Base-by-base conservation (phyloP, 768 basidiomycete genomes). In the Rhodosporidiobolus sp. region DNA sequence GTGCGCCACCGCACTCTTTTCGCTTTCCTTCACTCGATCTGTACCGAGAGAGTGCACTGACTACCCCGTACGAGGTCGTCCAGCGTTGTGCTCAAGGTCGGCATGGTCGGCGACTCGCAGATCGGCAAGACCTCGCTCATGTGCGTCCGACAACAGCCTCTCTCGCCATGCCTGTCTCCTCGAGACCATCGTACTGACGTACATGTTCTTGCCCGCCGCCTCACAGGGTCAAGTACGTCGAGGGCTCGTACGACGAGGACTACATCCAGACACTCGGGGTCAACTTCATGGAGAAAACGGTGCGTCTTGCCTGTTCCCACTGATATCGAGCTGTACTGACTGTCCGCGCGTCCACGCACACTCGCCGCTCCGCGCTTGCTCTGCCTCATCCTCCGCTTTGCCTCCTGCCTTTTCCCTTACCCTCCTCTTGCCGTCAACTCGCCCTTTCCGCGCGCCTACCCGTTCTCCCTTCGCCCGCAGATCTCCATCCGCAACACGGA, bases 221-320 rank as follows among this genome's bases (percentile, higher is more conserved):
- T 2, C 11, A 35, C 66, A 72, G 71, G 71, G 94, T 98, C 82
- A 97, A 97, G 84, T 98, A 98, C 80, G 94, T 97, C 72, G 95
- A 99, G 84, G 95, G 95, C 63, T 92, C 90, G 83, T 79, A 78
- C 66, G 76, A 77, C 55, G 75, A 75, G 85, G 95, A 97, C 82
- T 98, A 98, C 84, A 97, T 99, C 81, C 95, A 97, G 87, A 97
- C 95, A 83, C 89, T 99, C 83, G 95, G 95, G 85, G 94, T 97
- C 84, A 97, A 97, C 83, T 98, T 98, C 83, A 98, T 98, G 96
- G 95, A 99, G 85, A 99, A 99, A 86, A 96, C 95, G 24, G 73
- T 70, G 12, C 60, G 71, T 16, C 12, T 45, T 4, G 16, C 38
- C 30, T 43, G 22, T 48, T 16, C 16, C 19, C 34, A 26, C 2